phyloP scores from a whole-genome alignment of 805 yeast genomes.

The Sugiyamaella boreocaroliniensis region DNA sequence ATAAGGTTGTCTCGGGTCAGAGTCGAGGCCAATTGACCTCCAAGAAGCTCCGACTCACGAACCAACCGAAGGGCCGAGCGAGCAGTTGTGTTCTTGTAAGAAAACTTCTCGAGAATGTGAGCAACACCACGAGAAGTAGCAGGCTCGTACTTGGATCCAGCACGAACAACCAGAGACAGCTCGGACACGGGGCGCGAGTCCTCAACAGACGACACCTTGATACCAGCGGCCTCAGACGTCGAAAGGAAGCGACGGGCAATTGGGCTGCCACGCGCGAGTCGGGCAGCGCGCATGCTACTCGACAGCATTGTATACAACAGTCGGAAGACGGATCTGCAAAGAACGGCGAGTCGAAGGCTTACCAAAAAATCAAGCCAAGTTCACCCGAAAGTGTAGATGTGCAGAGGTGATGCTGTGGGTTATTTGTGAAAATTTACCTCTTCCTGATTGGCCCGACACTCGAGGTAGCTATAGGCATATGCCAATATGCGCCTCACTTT shows the following conservation, averaged over 20 bases:
- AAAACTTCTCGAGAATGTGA: constrained; percentile 76
- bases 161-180: constrained; percentile 73
- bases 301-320: neutral
- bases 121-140: constrained; percentile 66
- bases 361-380: neutral
- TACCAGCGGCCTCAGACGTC: constrained; percentile 25
- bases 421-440: neutral
- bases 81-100: constrained; percentile 66
- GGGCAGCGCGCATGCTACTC: neutral
- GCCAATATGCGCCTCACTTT: neutral
- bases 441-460: neutral
- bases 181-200: constrained; percentile 67
- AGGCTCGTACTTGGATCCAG: constrained; percentile 69
- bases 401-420: neutral
- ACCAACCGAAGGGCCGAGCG: constrained; percentile 88
- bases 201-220: constrained; percentile 28
- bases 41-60: constrained; percentile 90
- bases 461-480: neutral
- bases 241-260: constrained; percentile 15
- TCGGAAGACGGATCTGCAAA: neutral
- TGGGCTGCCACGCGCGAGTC: neutral
- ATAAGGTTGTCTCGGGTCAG: constrained; percentile 82
- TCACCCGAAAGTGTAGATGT: neutral
- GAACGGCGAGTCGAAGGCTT: neutral
- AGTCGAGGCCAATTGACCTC: constrained; percentile 65